Conservation (phyloP, 352 stramenopile species). For the Elongisporangium prolatum region DNA sequence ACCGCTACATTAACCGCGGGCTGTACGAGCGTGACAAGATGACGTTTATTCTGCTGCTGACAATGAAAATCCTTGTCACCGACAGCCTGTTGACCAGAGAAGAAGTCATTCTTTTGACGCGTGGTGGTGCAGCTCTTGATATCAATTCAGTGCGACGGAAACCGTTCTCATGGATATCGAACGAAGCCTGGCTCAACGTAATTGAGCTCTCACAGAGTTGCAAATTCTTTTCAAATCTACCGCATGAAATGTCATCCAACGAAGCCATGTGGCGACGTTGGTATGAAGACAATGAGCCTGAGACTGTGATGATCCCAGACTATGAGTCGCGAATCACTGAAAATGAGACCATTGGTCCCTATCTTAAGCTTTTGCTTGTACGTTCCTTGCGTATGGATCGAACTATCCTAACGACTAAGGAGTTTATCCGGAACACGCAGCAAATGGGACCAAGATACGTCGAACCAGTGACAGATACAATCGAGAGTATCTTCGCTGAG, state of each 20-base stretch:
- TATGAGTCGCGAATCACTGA: constrained; percentile 93
- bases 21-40: constrained; percentile 98
- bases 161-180: constrained; percentile 96
- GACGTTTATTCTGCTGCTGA: constrained; percentile 96
- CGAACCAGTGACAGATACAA: constrained; percentile 98
- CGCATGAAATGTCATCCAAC: constrained; percentile 95
- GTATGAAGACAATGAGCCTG: constrained; percentile 98
- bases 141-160: constrained; percentile 96
- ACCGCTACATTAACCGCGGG: constrained; percentile 98
- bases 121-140: constrained; percentile 94
- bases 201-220: constrained; percentile 93
- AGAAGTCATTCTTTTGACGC: constrained; percentile 95
- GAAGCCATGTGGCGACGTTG: constrained; percentile 95
- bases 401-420: constrained; percentile 96
- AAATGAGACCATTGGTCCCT: constrained; percentile 93
- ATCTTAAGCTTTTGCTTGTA: constrained; percentile 96
- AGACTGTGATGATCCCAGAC: constrained; percentile 94
- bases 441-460: constrained; percentile 97
- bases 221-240: constrained; percentile 97
- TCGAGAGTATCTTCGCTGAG: constrained; percentile 97
- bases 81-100: constrained; percentile 89
- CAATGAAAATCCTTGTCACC: constrained; percentile 98
- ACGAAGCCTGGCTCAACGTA: constrained; percentile 97
- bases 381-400: constrained; percentile 96
- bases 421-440: constrained; percentile 96